Evolutionary conservation across 148 eudicot genomes (phyloP).

Genomic region (Nyssa sinensis): DNA sequence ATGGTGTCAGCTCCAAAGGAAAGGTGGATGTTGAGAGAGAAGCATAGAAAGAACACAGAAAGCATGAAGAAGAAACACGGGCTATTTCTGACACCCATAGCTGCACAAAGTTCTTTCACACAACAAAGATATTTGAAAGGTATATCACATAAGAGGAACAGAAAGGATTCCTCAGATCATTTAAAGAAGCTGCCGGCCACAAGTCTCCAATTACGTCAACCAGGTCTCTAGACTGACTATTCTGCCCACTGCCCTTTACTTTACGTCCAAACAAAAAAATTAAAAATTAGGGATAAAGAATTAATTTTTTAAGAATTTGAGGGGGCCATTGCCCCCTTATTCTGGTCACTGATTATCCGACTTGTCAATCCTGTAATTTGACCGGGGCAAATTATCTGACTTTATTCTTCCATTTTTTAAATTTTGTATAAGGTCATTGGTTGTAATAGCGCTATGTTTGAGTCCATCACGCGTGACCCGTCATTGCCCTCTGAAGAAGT

Average conservation of each 20-base stretch:
- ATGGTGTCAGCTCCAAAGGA: slow-evolving; percentile 41
- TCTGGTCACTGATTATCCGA: too few species aligned
- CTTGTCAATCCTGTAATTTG: too few species aligned
- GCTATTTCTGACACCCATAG: slow-evolving; percentile 13
- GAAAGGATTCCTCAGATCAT: neutral
- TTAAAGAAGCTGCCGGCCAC: neutral
- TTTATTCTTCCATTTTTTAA: neutral
- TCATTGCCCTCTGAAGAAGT: too few species aligned
- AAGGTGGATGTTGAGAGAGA: slow-evolving; percentile 2
- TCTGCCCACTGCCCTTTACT: neutral
- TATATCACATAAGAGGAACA: too few species aligned
- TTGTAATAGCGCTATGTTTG: too few species aligned
- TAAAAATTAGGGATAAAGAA: too few species aligned
- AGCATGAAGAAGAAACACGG: slow-evolving; percentile 9
- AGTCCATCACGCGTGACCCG: too few species aligned
- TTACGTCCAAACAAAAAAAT: neutral
- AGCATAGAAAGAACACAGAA: slow-evolving; percentile 6
- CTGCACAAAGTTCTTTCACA: neutral
- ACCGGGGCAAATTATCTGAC: too few species aligned
- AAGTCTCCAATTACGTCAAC: neutral
- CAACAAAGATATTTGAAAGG: neutral
- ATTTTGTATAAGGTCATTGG: too few species aligned
- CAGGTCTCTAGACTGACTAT: neutral
- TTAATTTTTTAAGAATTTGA: too few species aligned
- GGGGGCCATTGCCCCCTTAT: too few species aligned